Evolutionary conservation across 2,329 filamentous ascomycete species (phyloP).

Genomic region (Penicillium oxalicum): DNA sequence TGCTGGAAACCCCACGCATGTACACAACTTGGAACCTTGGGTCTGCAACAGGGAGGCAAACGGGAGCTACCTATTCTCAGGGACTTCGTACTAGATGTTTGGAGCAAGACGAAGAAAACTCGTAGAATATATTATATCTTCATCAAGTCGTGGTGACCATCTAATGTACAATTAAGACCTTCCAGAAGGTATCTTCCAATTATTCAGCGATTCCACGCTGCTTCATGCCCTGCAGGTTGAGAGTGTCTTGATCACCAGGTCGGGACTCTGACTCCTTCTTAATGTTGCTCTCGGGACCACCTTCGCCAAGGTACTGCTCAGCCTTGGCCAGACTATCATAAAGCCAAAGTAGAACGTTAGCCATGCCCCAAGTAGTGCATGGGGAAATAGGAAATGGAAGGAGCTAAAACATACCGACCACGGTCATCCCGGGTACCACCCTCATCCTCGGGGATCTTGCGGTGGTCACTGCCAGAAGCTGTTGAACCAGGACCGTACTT

Average conservation of each 20-base stretch:
- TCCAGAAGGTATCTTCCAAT: background rate
- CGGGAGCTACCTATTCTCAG: too few species aligned
- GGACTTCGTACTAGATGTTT: too few species aligned
- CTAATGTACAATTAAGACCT: background rate
- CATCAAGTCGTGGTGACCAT: background rate
- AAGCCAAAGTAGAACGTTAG: conserved; percentile 1
- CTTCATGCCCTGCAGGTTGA: conserved; percentile 23
- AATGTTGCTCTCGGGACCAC: conserved; percentile 33
- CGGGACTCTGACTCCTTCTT: conserved; percentile 23
- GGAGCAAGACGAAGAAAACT: too few species aligned
- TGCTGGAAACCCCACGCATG: too few species aligned
- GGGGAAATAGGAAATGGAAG: too few species aligned
- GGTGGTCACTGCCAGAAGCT: conserved; percentile 34
- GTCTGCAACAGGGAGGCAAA: too few species aligned
- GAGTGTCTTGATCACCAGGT: conserved; percentile 24
- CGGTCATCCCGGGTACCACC: conserved; percentile 36
- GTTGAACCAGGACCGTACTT: conserved; percentile 33
- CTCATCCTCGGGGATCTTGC: conserved; percentile 38
- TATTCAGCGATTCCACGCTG: conserved; percentile 14
- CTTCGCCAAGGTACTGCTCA: conserved; percentile 31
- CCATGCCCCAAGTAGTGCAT: background rate
- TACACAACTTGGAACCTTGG: too few species aligned
- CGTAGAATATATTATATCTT: background rate
- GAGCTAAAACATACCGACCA: conserved; percentile 26
- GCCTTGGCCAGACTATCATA: conserved; percentile 29